Evolutionary conservation across 2,329 filamentous ascomycete genomes (phyloP), one percentile per base, ranked within the genome.

Genomic region (Epicoccum nigrum): DNA sequence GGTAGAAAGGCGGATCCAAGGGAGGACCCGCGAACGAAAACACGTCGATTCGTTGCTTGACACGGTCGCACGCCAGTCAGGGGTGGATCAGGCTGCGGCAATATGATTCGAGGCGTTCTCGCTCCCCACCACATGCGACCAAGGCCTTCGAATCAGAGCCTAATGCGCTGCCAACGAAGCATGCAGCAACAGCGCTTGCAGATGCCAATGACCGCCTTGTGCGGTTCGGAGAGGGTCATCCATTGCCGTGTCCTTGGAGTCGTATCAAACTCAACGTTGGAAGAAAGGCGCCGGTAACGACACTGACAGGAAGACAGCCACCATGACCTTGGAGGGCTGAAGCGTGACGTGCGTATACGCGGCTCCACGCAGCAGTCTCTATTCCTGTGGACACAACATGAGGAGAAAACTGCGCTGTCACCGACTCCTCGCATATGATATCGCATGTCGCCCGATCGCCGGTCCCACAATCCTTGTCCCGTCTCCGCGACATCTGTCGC

Each of bases 101-200:
- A 16, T 55, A 33, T 68, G 63, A 71, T 69, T 68, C 59, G 68
- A 65, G 56, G 54, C 46, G 33, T 46, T 50, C 49, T 48, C 56
- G 54, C 56, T 53, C 40, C 51, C 63, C 58, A 47, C 66, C 64
- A 63, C 62, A 60, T 54, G 46, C 51, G 38, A 51, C 45, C 44
- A 52, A 39, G 49, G 43, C 37, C 49, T 50, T 63, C 66, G 58
- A 69, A 65, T 64, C 62, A 64, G 50, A 48, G 53, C 51, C 51
- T 53, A 62, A 61, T 67, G 68, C 69, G 65, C 59, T 70, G 69
- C 69, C 69, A 71, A 63, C 69, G 52, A 60, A 70, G 67, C 68
- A 63, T 71, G 68, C 68, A 64, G 60, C 55, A 47, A 52, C 54
- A 62, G 64, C 64, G 63, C 62, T 64, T 63, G 64, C 59, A 32